A percentile compares a stretch with the other conserved stretches of the same genome.
Evolutionary conservation across 768 basidiomycete species (phyloP).

Genomic region (Lentinula lateritia): DNA sequence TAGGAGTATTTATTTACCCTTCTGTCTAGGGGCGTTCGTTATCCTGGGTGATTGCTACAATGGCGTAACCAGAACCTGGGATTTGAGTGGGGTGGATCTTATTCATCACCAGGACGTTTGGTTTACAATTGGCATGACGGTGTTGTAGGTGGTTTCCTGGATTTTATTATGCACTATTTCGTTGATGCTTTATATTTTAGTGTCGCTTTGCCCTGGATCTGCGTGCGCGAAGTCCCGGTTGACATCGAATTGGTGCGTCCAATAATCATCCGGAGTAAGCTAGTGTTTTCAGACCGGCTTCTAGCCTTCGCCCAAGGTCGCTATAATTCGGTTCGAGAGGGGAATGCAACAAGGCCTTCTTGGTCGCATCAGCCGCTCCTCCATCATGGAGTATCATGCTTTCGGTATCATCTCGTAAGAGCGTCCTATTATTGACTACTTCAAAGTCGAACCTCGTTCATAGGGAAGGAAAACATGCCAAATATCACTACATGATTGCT

Average conservation of each 20-base stretch:
- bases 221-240: conserved; percentile 65
- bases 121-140: conserved; percentile 69
- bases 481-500: conserved; percentile 77
- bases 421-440: conserved; percentile 4
- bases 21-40: conserved; percentile 51
- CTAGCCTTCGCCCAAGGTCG: conserved; percentile 76
- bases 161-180: not conserved
- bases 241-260: conserved; percentile 67
- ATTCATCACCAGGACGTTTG: conserved; percentile 72
- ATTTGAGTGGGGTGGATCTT: conserved; percentile 46
- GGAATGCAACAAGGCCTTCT: conserved; percentile 84
- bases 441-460: not conserved
- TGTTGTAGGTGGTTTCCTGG: conserved; percentile 44
- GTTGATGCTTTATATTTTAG: conserved; percentile 24
- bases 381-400: conserved; percentile 78
- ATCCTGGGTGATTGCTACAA: conserved; percentile 64
- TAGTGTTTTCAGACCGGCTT: not conserved
- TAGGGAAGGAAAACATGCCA: conserved; percentile 68
- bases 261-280: not conserved
- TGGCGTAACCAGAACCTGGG: conserved; percentile 48
- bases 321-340: conserved; percentile 71
- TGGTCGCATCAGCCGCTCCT: conserved; percentile 65
- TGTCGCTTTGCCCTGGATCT: conserved; percentile 70
- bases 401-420: conserved; percentile 70
- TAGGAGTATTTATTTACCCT: not conserved